These are phyloP conservation scores for Rosa rugosa DNA, from an alignment of 306 rosid genomes.

Conservation along the genomic window DNA sequence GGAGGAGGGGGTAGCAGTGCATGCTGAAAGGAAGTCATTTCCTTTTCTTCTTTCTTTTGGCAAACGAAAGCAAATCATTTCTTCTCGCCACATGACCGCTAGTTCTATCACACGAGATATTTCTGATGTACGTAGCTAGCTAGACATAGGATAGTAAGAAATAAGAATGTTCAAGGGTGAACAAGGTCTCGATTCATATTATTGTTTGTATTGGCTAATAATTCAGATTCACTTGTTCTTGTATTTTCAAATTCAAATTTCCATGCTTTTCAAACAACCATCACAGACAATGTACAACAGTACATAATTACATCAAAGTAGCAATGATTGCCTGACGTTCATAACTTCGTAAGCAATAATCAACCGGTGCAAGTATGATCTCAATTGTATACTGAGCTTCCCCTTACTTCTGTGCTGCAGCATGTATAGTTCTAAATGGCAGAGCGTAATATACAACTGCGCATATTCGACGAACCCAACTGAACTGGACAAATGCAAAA, in stretches of 20 bases:
- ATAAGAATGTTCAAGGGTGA: too few species aligned
- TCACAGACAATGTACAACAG: neutral
- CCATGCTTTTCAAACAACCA: neutral
- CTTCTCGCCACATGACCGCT: too few species aligned
- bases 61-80: too few species aligned
- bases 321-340: neutral
- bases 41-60: too few species aligned
- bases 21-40: too few species aligned
- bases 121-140: too few species aligned
- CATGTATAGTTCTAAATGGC: neutral
- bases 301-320: constrained; percentile 9
- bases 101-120: too few species aligned
- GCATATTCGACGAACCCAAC: neutral
- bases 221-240: too few species aligned
- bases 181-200: too few species aligned
- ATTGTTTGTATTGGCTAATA: too few species aligned
- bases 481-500: neutral
- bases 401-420: neutral
- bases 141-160: too few species aligned
- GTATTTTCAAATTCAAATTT: neutral
- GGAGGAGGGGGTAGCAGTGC: too few species aligned
- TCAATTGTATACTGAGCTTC: constrained; percentile 1
- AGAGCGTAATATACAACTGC: constrained; percentile 9
- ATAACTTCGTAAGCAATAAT: neutral
- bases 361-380: neutral